Conservation (phyloP, 805 yeast genomes). For the Pachysolen tannophilus region DNA sequence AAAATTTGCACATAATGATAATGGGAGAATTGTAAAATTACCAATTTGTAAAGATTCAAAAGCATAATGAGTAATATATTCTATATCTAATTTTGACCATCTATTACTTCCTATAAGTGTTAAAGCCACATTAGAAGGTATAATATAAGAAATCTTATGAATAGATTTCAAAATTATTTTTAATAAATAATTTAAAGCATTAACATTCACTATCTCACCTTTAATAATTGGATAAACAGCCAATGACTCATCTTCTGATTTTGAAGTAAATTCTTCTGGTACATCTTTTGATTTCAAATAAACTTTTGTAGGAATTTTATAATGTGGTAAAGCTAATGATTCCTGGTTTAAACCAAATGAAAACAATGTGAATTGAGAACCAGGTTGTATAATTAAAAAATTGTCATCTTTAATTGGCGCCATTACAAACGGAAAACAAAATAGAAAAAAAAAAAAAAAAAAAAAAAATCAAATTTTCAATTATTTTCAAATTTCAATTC, state of each 20-base stretch:
- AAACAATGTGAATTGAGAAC: conserved; percentile 66
- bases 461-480: too few relatives aligned
- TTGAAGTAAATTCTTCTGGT: conserved; percentile 26
- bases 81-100: conserved; percentile 67
- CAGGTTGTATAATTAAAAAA: conserved; percentile 61
- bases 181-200: conserved; percentile 61
- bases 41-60: conserved; percentile 69
- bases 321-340: conserved; percentile 66
- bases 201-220: conserved; percentile 59
- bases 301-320: conserved; percentile 71
- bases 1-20: conserved; percentile 60
- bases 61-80: conserved; percentile 61
- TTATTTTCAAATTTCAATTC: too few relatives aligned
- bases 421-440: too few relatives aligned
- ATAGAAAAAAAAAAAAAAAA: too few relatives aligned
- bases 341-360: conserved; percentile 74
- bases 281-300: conserved; percentile 18
- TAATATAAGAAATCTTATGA: conserved; percentile 21
- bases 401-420: conserved; percentile 28
- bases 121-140: conserved; percentile 51
- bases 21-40: conserved; percentile 64
- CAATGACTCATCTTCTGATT: conserved; percentile 27
- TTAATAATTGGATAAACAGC: conserved; percentile 55
- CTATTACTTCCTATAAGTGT: conserved; percentile 54
- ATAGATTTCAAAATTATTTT: conserved; percentile 44